Evolutionary conservation across 2,329 filamentous ascomycete species (phyloP).

Genomic region (Curvularia sp.): DNA sequence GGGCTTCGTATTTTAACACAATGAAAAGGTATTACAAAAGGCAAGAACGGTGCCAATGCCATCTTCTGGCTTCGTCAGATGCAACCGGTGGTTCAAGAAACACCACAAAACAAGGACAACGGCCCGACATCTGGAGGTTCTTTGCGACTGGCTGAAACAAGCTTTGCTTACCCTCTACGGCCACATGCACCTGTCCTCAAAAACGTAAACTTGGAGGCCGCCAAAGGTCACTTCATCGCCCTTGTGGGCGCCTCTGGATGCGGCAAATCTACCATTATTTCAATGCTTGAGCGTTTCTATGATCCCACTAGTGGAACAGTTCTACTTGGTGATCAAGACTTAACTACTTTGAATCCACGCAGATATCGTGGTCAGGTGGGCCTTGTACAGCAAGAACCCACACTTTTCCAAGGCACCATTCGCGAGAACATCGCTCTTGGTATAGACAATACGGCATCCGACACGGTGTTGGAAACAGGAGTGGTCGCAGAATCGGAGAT

Average conservation of each 20-base stretch:
- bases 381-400: slow-evolving; percentile 57
- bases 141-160: slow-evolving; percentile 69
- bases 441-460: neutral
- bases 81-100: slow-evolving; percentile 45
- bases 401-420: slow-evolving; percentile 56
- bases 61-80: slow-evolving; percentile 51
- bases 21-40: slow-evolving; percentile 76
- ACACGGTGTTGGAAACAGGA: neutral
- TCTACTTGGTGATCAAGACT: slow-evolving; percentile 72
- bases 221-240: slow-evolving; percentile 61
- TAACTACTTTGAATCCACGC: slow-evolving; percentile 45
- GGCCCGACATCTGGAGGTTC: slow-evolving; percentile 9
- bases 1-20: neutral
- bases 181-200: slow-evolving; percentile 78
- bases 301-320: slow-evolving; percentile 76
- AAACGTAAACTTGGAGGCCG: slow-evolving; percentile 53
- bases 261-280: slow-evolving; percentile 91
- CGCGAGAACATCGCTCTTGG: slow-evolving; percentile 53
- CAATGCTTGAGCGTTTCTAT: slow-evolving; percentile 91
- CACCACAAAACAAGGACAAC: slow-evolving; percentile 19
- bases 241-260: slow-evolving; percentile 76
- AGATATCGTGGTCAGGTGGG: slow-evolving; percentile 74
- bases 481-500: slow-evolving; percentile 51
- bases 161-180: slow-evolving; percentile 91
- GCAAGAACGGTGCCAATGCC: slow-evolving; percentile 74